These are phyloP conservation scores for Chalciporus pseudorubinellus DNA, from an alignment of 768 basidiomycete genomes.

Conservation along the genomic window DNA sequence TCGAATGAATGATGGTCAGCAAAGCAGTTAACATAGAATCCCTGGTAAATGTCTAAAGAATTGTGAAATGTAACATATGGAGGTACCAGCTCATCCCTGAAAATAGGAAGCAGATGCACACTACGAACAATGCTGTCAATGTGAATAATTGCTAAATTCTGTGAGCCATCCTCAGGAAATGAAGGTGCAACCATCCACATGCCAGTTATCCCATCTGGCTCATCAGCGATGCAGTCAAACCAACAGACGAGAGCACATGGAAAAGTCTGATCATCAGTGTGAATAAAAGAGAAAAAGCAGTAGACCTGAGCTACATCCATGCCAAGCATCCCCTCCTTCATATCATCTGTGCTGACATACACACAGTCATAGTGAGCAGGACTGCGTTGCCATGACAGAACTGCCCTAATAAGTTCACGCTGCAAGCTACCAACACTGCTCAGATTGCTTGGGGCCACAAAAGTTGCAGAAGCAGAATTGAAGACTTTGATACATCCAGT, in stretches of 20 bases:
- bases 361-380: too few species aligned
- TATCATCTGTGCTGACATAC: too few species aligned
- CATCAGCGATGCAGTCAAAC: constrained; percentile 10
- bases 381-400: not conserved
- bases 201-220: constrained; percentile 18
- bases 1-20: too few species aligned
- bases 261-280: not conserved
- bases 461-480: not conserved
- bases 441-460: not conserved
- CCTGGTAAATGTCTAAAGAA: too few species aligned
- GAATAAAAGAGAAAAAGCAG: not conserved
- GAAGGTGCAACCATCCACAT: constrained; percentile 19
- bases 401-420: not conserved
- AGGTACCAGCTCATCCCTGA: too few species aligned
- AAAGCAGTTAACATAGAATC: too few species aligned
- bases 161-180: too few species aligned
- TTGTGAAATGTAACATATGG: too few species aligned
- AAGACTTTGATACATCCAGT: not conserved
- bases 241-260: constrained; percentile 1
- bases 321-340: too few species aligned
- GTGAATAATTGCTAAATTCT: too few species aligned
- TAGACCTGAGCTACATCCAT: not conserved
- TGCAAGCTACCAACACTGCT: not conserved
- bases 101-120: too few species aligned
- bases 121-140: too few species aligned